Evolutionary conservation across 257 asterid species (phyloP).

Genomic region (Sherardia arvensis): DNA sequence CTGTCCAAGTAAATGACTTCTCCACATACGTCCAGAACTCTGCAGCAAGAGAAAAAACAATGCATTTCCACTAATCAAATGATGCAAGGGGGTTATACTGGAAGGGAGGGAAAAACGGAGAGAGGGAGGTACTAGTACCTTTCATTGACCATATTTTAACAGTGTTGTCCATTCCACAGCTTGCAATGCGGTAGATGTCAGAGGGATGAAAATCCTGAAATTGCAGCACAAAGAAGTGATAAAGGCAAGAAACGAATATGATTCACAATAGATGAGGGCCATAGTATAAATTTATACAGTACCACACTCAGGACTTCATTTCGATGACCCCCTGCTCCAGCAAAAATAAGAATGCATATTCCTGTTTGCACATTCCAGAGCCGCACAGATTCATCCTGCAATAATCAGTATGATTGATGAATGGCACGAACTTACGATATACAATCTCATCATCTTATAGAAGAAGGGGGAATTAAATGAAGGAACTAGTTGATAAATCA

Average conservation of each 20-base stretch:
- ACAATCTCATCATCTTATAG: background rate
- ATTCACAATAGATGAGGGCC: background rate
- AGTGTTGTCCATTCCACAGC: slow-evolving; percentile 99
- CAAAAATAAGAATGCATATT: slow-evolving; percentile 92
- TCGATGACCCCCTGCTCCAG: slow-evolving; percentile 99
- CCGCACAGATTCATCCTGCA: slow-evolving; percentile 96
- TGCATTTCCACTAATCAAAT: background rate
- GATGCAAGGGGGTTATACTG: no score
- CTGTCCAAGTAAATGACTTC: slow-evolving; percentile 97
- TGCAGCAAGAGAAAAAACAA: slow-evolving; percentile 27
- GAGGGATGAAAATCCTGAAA: slow-evolving; percentile 94
- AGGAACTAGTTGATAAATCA: background rate
- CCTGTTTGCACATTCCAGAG: slow-evolving; percentile 97
- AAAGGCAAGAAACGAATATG: background rate
- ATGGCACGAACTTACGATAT: background rate
- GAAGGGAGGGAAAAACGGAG: background rate
- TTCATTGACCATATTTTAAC: slow-evolving; percentile 97
- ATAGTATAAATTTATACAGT: slow-evolving; percentile 6
- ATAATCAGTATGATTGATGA: background rate
- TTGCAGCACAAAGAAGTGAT: background rate
- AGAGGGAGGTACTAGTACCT: slow-evolving; percentile 33
- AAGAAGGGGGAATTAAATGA: background rate
- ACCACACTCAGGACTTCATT: slow-evolving; percentile 99
- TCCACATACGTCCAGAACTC: slow-evolving; percentile 97
- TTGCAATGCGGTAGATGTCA: slow-evolving; percentile 79